These are phyloP conservation scores for Citrus reticulata DNA, from an alignment of 345 rosid genomes.

Conservation along the genomic window DNA sequence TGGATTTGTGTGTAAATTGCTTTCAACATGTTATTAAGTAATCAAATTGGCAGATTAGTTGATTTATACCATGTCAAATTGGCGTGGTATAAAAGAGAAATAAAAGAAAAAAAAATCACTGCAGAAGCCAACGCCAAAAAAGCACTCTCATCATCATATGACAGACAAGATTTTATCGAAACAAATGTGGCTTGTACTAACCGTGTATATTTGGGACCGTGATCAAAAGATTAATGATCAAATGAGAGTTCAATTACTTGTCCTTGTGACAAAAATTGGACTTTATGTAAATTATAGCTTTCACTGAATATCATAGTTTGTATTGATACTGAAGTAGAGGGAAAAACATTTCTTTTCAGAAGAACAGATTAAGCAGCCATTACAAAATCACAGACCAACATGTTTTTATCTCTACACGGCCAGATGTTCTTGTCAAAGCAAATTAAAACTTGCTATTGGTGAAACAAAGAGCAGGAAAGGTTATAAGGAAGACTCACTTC, in stretches of 20 bases:
- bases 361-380: not conserved
- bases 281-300: not conserved
- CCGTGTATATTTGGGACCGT: not conserved
- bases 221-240: not conserved
- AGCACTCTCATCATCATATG: not conserved
- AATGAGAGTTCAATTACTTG: not conserved
- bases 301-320: not conserved
- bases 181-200: not conserved
- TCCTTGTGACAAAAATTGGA: too few relatives aligned
- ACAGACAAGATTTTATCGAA: not conserved
- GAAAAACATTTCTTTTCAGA: not conserved
- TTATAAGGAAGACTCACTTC: constrained; percentile 48
- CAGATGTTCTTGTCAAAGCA: not conserved
- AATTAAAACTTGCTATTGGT: not conserved
- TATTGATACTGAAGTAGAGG: not conserved
- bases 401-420: not conserved
- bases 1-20: not conserved
- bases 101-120: not conserved
- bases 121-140: not conserved
- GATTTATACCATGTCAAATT: not conserved
- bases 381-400: not conserved
- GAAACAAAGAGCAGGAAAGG: constrained; percentile 5
- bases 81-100: not conserved
- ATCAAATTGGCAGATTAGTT: not conserved
- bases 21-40: not conserved